Conservation (phyloP, 169 alveolate species). For the Cryptosporidium parvum region DNA sequence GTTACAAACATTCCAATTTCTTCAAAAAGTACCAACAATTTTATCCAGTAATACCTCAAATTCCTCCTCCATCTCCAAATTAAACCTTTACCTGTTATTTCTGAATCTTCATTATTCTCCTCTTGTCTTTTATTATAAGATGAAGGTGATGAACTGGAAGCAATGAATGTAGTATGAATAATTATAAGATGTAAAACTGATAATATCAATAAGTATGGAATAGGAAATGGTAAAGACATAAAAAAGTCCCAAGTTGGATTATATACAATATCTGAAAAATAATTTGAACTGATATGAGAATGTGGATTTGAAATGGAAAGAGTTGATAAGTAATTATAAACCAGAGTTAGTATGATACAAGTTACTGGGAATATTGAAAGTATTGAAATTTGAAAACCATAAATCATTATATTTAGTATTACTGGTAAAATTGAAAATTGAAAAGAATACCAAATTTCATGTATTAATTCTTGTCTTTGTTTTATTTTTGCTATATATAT, state of each 20-base stretch:
- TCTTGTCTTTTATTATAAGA: not conserved
- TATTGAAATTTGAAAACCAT: constrained; percentile 36
- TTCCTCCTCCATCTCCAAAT: not conserved
- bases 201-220: constrained; percentile 36
- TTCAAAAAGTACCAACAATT: constrained; percentile 21
- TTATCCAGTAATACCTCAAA: constrained; percentile 20
- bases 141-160: constrained; percentile 39
- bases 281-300: constrained; percentile 9
- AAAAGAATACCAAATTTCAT: constrained; percentile 45
- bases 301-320: constrained; percentile 35
- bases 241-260: constrained; percentile 65
- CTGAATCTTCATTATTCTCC: not conserved
- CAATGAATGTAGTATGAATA: constrained; percentile 31
- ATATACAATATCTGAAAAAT: constrained; percentile 40
- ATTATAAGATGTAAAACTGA: constrained; percentile 34
- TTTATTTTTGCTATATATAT: constrained; percentile 64
- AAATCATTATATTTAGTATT: constrained; percentile 2
- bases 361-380: constrained; percentile 63
- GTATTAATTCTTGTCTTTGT: constrained; percentile 54
- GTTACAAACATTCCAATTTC: constrained; percentile 72
- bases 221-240: constrained; percentile 48
- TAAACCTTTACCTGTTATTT: not conserved
- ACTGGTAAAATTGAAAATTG: constrained; percentile 51
- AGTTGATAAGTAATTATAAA: constrained; percentile 48
- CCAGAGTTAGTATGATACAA: constrained; percentile 27